Evolutionary conservation across 805 yeast genomes (phyloP), one percentile per base, ranked within the genome.

Genomic region (Candida railenensis): DNA sequence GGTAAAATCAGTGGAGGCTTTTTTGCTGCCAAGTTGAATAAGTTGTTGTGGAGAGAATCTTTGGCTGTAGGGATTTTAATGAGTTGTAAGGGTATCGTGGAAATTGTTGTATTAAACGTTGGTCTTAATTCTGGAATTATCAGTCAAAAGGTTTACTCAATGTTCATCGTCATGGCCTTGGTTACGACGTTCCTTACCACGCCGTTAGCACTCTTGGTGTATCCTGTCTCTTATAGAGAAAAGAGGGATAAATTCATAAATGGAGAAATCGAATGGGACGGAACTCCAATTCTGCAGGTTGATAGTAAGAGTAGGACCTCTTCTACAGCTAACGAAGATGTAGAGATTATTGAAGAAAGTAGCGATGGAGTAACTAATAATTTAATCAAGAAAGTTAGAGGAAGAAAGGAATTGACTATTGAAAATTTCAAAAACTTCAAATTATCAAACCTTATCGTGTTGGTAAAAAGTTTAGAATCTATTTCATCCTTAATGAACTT

Each of bases 21-120:
- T 28, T 50, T 82, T 11, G 83, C 85, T 34, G 84, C 91, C 2
- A 81, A 75, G 52, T 48, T 80, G 36, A 76, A 76, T 60, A 87
- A 86, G 1, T 65, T 87, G 42, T 73, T 73, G 42, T 83, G 87
- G 86, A 77, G 91, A 60, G 94, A 87, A 61, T 78, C 89, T 2
- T 61, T 82, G 32, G 74, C 91, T 2, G 92, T 86, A 34, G 96
- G 95, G 44, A 77, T 85, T 20, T 71, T 87, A 54, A 87, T 87
- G 94, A 85, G 92, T 4, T 87, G 96, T 74, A 87, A 87, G 64
- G 96, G 96, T 64, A 85, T 87, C 52, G 94, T 87, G 20, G 95
- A 87, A 64, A 83, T 87, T 60, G 91, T 87, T 37, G 94, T 87
- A 18, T 70, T 87, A 52, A 82, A 80, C 37, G 81, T 85, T 20